Evolutionary conservation across 2,329 filamentous ascomycete species (phyloP), one percentile per base, ranked within the genome.

Genomic region (Colletotrichum zoysiae): DNA sequence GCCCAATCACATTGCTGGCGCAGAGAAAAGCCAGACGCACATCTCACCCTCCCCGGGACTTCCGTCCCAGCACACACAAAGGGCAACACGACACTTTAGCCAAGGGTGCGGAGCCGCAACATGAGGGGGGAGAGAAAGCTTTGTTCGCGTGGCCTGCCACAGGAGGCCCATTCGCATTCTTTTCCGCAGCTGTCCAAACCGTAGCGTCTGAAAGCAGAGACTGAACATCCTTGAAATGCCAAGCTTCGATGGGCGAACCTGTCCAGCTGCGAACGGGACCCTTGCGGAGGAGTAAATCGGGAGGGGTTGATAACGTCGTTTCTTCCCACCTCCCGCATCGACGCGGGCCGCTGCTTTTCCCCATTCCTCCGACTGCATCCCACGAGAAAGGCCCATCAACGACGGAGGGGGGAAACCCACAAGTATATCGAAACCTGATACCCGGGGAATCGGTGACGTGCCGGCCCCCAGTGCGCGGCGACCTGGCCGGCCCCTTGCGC

Each of bases 221-320:
- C 65, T 48, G 60, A 23, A 57, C 33, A 71, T 71, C 70, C 70
- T 70, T 64, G 65, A 61, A 42, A 40, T 72, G 59, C 61, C 70
- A 65, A 60, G 40, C 30, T 50, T 42, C 61, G 14, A 35, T 44
- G 50, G 38, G 38, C 40, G 20, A 60, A 56, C 26, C 18, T 26
- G 6, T 23, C 12, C n/a, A 18, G 33, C 59, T 48, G 48, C 59
- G 65, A 71, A 72, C 70, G 59, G 59, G 53, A 40, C n/a, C 60
- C 59, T 23, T 56, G 26, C 38, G 18, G 51, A 18, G 38, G 38
- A 42, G 9, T 30, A 30, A 30, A 35, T 20, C 7, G 23, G 26
- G 33, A 30, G 18, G 30, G 30, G 65, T 65, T 70, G 59, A 72
- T 69, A 72, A 71, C 59, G 46, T 26, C 59, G 55, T 60, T 65